Evolutionary conservation across 352 stramenopile species (phyloP), one percentile per base, ranked within the genome.

Genomic region (Elongisporangium undulatum): DNA sequence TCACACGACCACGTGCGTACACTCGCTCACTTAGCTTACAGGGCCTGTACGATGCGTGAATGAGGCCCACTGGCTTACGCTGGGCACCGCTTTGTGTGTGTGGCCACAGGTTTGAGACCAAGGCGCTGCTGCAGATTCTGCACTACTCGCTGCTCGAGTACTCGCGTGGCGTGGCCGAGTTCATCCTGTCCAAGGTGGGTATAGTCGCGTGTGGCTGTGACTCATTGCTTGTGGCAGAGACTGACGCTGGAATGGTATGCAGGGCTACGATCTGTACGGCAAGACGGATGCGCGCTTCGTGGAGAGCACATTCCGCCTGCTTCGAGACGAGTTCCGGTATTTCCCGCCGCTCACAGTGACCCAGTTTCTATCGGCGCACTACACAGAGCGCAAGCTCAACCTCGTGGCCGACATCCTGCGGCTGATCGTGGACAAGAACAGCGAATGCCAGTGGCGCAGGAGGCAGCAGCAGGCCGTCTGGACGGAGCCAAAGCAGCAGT

Each of bases 281-380:
- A 89, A 92, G 67, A 91, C 85, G 24, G 85, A 94, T 51, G 66
- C 70, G 63, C 79, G 82, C 53, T 94, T 94, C 58, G 75, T 92
- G 49, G 82, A 92, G 57, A 76, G 79, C 56, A 67, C 68, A 20
- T 92, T 92, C 62, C 85, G 80, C 15, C 69, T 92, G 51, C 54
- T 90, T 55, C 79, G 85, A 6, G 78, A 92, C 50, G 77, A 90
- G 59, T 91, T 92, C 56, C 68, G 68, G 19, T 89, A 79, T 63
- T 90, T 91, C 58, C 83, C 83, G 23, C 62, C 77, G 49, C 64
- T 93, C 10, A 89, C 66, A 23, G 51, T 65, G n/a, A 48, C 76
- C 38, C 84, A 93, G 57, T 90, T 93, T 21, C 67, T 93, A 12
- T 81, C 77, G 0, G 24, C 21, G 13, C 79, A 92, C 23, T 90